Evolutionary conservation across 1,284 basidiomycete species (phyloP), one percentile per base, ranked within the genome.

Genomic region (Cutaneotrichosporon sp.): DNA sequence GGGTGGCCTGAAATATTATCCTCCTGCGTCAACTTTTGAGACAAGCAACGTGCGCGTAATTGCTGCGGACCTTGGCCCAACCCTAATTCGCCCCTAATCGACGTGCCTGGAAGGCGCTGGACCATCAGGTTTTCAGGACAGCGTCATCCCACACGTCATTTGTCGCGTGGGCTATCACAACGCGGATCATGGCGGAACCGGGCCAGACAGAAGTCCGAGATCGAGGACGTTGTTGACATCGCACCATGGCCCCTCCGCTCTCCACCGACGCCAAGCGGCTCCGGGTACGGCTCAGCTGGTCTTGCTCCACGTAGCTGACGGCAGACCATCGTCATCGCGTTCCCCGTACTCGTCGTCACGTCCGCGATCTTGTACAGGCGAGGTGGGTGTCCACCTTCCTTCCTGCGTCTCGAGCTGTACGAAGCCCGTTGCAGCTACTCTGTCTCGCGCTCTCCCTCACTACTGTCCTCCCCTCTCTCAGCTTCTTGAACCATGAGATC

Each of bases 241-340:
- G 9, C 50, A 53, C 31, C n/a, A 73, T 73, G 69, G 62, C 68
- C 4, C 69, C 71, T 5, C 65, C 71, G 5, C 64, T 74, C 16
- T 68, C 63, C 20, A 65, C 71, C 11, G 67, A 77, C 60, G 77
- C 75, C 24, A 74, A 74, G 54, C 69, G 77, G 4, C 53, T 77
- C 38, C 60, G 75, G 46, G 73, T 77, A 29, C 9, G 29, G n/a
- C n/a, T n/a, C n/a, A n/a, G n/a, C n/a, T n/a, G n/a, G n/a, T n/a
- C n/a, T n/a, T n/a, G n/a, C n/a, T 29, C 29, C 36, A 66, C 70
- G 52, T 24, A 29, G 49, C 56, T 60, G 59, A 64, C 55, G 16
- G 4, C 52, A 77, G 75, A 75, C 69, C 2, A 76, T 79, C 62
- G 75, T 79, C 66, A 68, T 79, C 43, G 72, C 77, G 6, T 74